A percentile compares a stretch with the other conserved stretches of the same genome.
Conservation (phyloP, 768 basidiomycete genomes). For the Termitomyces sp. region DNA sequence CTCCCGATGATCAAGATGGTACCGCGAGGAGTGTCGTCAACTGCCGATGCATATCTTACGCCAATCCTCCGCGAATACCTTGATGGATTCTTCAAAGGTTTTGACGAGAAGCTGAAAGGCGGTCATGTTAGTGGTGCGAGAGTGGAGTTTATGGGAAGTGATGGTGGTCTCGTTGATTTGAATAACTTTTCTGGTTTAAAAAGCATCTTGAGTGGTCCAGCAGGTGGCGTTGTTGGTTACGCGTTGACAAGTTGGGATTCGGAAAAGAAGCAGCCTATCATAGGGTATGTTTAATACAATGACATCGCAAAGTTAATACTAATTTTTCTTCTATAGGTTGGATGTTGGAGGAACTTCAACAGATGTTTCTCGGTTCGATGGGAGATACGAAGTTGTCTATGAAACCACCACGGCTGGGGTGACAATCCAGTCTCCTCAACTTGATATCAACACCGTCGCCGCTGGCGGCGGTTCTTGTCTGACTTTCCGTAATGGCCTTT, state of each 20-base stretch:
- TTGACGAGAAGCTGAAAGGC: constrained; percentile 70
- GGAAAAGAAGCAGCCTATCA: constrained; percentile 66
- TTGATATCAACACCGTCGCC: constrained; percentile 95
- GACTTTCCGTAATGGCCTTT: constrained; percentile 86
- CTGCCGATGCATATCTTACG: constrained; percentile 94
- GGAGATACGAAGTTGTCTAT: constrained; percentile 88
- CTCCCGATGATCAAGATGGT: constrained; percentile 96
- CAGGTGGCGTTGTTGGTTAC: constrained; percentile 95
- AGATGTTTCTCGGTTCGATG: constrained; percentile 91
- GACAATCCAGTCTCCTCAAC: constrained; percentile 86
- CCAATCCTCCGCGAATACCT: constrained; percentile 83
- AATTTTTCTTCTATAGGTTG: constrained; percentile 39
- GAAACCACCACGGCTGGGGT: constrained; percentile 96
- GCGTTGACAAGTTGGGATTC: constrained; percentile 90
- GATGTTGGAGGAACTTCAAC: constrained; percentile 97
- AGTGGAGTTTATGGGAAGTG: constrained; percentile 96
- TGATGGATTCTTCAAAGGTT: constrained; percentile 88
- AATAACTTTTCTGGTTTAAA: constrained; percentile 89
- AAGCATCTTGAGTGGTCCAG: constrained; percentile 90
- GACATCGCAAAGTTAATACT: neutral
- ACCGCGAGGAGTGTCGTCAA: constrained; percentile 86
- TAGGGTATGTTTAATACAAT: constrained; percentile 55
- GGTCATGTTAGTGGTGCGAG: constrained; percentile 56
- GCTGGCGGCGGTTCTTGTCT: constrained; percentile 93
- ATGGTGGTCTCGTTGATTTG: constrained; percentile 80